Evolutionary conservation across 1,139 yeast species (phyloP).

Genomic region (Yamadazyma sp.): DNA sequence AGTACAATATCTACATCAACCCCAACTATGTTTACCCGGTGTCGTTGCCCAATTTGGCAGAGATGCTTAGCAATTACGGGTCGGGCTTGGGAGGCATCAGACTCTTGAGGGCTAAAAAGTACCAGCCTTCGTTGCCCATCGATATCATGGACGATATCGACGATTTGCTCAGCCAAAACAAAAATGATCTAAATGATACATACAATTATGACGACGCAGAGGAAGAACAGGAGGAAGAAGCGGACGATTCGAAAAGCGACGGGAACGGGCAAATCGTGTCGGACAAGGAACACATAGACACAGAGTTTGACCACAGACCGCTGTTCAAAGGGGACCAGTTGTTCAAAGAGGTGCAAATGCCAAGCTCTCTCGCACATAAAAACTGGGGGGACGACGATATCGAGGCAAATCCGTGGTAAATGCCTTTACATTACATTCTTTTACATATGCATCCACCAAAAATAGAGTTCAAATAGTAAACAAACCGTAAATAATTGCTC

Average conservation of each 20-base stretch:
- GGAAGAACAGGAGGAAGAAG: constrained; percentile 16
- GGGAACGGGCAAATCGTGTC: no score
- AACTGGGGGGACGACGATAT: constrained; percentile 45
- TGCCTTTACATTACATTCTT: no score
- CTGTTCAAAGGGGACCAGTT: constrained; percentile 44
- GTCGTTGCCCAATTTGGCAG: constrained; percentile 58
- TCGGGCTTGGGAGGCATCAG: constrained; percentile 58
- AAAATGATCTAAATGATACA: constrained; percentile 32
- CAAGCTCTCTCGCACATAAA: constrained; percentile 53
- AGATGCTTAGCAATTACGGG: constrained; percentile 61
- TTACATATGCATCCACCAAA: no score
- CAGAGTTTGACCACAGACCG: constrained; percentile 5
- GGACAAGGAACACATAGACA: neutral
- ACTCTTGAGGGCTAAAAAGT: constrained; percentile 45
- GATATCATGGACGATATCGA: constrained; percentile 62
- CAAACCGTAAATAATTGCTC: neutral
- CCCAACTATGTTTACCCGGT: constrained; percentile 51
- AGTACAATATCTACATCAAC: constrained; percentile 46
- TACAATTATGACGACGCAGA: constrained; percentile 29
- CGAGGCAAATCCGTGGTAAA: constrained; percentile 53
- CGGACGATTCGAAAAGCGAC: no score
- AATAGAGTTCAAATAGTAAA: neutral
- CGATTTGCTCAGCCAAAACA: constrained; percentile 45
- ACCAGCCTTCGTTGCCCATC: constrained; percentile 64
- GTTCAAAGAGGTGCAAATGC: constrained; percentile 51